Evolutionary conservation across 768 basidiomycete species (phyloP).

Genomic region (Podaxis mareebaensis): DNA sequence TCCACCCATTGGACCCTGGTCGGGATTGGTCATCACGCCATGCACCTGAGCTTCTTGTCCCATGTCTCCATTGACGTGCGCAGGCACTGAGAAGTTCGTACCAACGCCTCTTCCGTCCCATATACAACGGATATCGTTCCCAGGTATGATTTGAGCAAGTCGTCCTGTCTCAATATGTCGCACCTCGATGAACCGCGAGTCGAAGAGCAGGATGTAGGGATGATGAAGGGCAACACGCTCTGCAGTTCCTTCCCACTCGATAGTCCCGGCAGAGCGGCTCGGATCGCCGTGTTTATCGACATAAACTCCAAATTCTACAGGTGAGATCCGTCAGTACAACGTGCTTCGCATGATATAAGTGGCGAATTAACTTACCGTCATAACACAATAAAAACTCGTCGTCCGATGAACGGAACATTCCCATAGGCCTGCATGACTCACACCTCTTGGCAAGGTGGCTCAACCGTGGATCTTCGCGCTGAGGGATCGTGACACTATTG

Average conservation of each 20-base stretch:
- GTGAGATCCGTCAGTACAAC: background rate
- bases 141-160: conserved; percentile 82
- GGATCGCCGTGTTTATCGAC: conserved; percentile 94
- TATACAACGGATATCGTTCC: conserved; percentile 81
- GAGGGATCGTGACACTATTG: conserved; percentile 87
- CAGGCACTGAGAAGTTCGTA: conserved; percentile 64
- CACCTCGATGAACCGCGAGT: conserved; percentile 90
- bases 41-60: conserved; percentile 83
- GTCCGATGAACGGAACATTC: conserved; percentile 91
- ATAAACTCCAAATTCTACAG: conserved; percentile 87
- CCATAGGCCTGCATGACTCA: conserved; percentile 83
- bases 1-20: conserved; percentile 40
- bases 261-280: conserved; percentile 67
- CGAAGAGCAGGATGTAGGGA: conserved; percentile 89
- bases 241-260: conserved; percentile 95
- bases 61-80: conserved; percentile 57
- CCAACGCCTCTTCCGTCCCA: conserved; percentile 80
- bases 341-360: background rate
- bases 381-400: conserved; percentile 95
- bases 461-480: conserved; percentile 66
- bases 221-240: conserved; percentile 90
- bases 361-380: conserved; percentile 61
- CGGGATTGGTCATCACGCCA: conserved; percentile 75
- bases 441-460: conserved; percentile 81
- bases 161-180: conserved; percentile 83